Evolutionary conservation across 768 basidiomycete species (phyloP), one percentile per base, ranked within the genome.

Genomic region (Clavulina sp.): DNA sequence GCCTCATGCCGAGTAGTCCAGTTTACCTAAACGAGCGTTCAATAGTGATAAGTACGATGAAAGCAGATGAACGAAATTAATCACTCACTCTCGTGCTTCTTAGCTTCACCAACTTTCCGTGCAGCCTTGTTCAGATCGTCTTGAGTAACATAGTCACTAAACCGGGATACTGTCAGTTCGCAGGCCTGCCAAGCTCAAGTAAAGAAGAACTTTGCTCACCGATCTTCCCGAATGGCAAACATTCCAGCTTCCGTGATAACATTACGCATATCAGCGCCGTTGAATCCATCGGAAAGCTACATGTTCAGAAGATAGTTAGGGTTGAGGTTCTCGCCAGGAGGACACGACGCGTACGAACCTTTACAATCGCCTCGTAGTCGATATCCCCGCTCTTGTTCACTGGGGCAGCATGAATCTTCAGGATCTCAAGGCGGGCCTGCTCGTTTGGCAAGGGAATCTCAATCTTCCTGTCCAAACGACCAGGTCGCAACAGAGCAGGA

Each of bases 381-480:
- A 99, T 89, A 41, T 95, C 92, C 3, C 87, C 89, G 31, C 73
- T 74, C 71, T 99, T 99, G 69, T 88, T 91, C 52, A 97, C 91
- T 2, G 88, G 85, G 19, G 75, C 79, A 5, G 89, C 80, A 62
- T 99, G 95, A 54, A 99, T 97, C 69, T 99, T 97, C 57, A 99
- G 73, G 60, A 99, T 97, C 65, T 97, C 95, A 52, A 91, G 63
- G 21, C 95, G 81, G 1, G 85, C 91, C 64, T 95, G 91, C 63
- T 97, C 95, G 61, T 99, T 97, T 1, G 95, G 95, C 46, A 97
- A 71, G 5, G 93, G 92, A 48, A 99, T 85, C 69, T 97, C 93
- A 56, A 99, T 93, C 69, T 97, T 97, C 43, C 93, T 76, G 65
- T 99, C 95, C 36, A 99, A 71, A 49, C 95, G 83, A 41, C 95